Base-by-base conservation (phyloP, 1,284 basidiomycete species). In the Cutaneotrichosporon arboriforme region DNA sequence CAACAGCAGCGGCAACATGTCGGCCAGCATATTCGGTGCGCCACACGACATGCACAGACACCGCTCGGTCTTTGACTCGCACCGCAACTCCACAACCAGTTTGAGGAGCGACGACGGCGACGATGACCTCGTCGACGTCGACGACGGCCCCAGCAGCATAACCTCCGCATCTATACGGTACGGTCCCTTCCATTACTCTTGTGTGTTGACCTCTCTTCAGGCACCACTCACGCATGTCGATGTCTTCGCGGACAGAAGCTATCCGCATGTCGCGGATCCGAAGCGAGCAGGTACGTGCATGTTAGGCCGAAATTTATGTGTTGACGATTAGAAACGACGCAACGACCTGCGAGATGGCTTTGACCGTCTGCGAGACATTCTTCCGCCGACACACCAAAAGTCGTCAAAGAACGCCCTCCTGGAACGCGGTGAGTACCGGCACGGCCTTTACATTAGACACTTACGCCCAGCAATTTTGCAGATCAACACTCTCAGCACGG, bases 341-440 rank as follows among this genome's bases (percentile, higher is more conserved):
- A 87, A 91, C 65, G 88, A 90, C 76, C 84, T 91, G 65, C 79
- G 87, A 52, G 87, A 90, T 56, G 88, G 88, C 54, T 92, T 91
- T 76, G 81, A 84, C 66, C 81, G 85, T 53, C 83, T 92, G 74
- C 88, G 88, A 80, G 85, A 87, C 62, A 84, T 84, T 49, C 83
- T 92, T 58, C 89, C 89, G 21, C 78, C 83, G 51, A 86, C 85
- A 45, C 88, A 87, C 78, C 88, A 90, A 80, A 87, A 90, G 79
- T 84, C 84, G 15, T 88, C 85, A 81, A 91, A 92, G 77, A 85
- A 88, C 49, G 86, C 83, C 57, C 78, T 91, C 54, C 81, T 92
- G 64, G 88, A 91, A 68, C 83, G 88, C 65, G 87, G 88, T 89
- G 65, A 57, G 81, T 79, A 10, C 38, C 38, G n/a, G n/a, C n/a